A percentile compares a stretch with the other conserved stretches of the same genome.
phyloP scores from a whole-genome alignment of 2,329 filamentous ascomycete genomes.

The Huntiella decipiens region DNA sequence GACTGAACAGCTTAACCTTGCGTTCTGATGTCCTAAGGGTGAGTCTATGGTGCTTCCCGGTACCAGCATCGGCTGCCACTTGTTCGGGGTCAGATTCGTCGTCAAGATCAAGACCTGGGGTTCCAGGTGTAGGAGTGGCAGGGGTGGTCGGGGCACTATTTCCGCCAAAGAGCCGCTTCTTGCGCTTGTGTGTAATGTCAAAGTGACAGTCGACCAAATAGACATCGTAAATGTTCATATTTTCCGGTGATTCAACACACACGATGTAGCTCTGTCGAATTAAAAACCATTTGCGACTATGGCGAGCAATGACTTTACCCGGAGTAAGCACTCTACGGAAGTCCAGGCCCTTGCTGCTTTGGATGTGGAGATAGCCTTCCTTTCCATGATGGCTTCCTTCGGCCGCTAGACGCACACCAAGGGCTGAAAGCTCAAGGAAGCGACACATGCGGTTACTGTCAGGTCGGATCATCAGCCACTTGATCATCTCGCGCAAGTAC shows the following conservation, averaged over 20 bases:
- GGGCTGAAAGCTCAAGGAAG: slow-evolving; percentile 82
- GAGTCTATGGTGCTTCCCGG: slow-evolving; percentile 56
- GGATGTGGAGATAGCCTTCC: slow-evolving; percentile 83
- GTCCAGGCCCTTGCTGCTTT: slow-evolving; percentile 75
- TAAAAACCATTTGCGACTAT: slow-evolving; percentile 91
- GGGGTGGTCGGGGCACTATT: slow-evolving; percentile 9
- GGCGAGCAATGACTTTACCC: slow-evolving; percentile 57
- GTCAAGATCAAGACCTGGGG: slow-evolving; percentile 2
- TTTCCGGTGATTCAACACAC: slow-evolving; percentile 94
- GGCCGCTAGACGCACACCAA: slow-evolving; percentile 81
- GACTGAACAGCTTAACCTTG: slow-evolving; percentile 75
- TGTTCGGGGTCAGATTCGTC: slow-evolving; percentile 10
- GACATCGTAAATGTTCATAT: slow-evolving; percentile 97
- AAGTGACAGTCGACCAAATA: slow-evolving; percentile 91
- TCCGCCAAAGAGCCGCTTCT: slow-evolving; percentile 29
- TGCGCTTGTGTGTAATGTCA: slow-evolving; percentile 55
- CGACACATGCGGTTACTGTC: slow-evolving; percentile 93
- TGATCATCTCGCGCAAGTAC: slow-evolving; percentile 84
- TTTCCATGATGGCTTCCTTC: slow-evolving; percentile 97
- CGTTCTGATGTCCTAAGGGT: slow-evolving; percentile 83
- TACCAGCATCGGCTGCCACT: slow-evolving; percentile 13
- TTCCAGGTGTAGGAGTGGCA: slow-evolving; percentile 1
- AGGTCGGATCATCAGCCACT: slow-evolving; percentile 88
- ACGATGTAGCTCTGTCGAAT: slow-evolving; percentile 96
- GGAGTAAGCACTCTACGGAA: slow-evolving; percentile 67